A percentile compares a stretch with the other conserved stretches of the same genome.
Conservation (phyloP, 2,329 filamentous ascomycete species). For the Penicillium sp. region DNA sequence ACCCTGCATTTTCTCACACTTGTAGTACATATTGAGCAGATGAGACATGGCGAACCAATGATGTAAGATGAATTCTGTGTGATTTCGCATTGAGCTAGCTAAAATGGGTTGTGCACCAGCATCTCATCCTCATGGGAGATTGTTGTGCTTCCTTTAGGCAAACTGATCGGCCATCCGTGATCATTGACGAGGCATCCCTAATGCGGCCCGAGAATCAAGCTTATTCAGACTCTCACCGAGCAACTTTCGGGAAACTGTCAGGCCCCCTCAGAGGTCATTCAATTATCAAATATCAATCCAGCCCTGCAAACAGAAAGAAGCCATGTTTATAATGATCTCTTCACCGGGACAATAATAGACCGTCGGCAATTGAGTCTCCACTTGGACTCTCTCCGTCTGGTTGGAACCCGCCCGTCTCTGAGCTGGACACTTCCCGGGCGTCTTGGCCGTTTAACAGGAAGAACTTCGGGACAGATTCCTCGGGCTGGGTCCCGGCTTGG, state of each 20-base stretch:
- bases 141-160: background rate
- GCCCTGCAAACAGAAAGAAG: background rate
- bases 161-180: background rate
- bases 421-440: background rate
- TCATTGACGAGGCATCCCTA: background rate
- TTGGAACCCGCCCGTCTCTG: background rate
- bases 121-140: background rate
- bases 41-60: background rate
- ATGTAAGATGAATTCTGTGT: too few relatives aligned
- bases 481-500: background rate
- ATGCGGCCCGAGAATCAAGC: slow-evolving; percentile 1
- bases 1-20: slow-evolving; percentile 10
- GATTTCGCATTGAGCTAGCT: too few relatives aligned
- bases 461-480: background rate
- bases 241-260: background rate
- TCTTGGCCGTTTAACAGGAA: background rate
- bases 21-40: background rate
- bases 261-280: background rate
- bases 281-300: background rate
- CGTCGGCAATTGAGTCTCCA: slow-evolving; percentile 9
- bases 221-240: background rate
- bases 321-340: background rate
- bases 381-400: slow-evolving; percentile 3
- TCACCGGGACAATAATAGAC: slow-evolving; percentile 12
- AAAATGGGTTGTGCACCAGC: background rate